A percentile compares a stretch with the other conserved stretches of the same genome.
Conservation (phyloP, 2,329 filamentous ascomycete genomes). For the Colletotrichum paranaense region DNA sequence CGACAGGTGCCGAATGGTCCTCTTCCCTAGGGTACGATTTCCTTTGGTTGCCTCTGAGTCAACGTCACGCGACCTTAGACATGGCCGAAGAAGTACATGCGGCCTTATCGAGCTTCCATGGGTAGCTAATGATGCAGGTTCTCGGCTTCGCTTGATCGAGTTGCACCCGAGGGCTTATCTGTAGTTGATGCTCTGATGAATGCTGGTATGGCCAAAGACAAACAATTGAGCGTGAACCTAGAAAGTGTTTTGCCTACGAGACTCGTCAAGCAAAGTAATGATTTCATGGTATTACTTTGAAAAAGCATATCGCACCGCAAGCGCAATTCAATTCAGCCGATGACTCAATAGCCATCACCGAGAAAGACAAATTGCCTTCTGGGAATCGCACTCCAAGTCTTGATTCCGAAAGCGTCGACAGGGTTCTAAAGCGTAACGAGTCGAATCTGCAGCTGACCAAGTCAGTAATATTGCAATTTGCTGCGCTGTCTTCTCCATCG, state of each 20-base stretch:
- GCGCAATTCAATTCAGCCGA: background rate
- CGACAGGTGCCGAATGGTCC: background rate
- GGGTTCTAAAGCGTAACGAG: slow-evolving; percentile 2
- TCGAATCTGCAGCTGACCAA: slow-evolving; percentile 1
- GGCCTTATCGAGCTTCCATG: background rate
- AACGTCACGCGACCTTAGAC: slow-evolving; percentile 7
- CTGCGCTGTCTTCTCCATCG: slow-evolving; percentile 24
- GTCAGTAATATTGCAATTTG: slow-evolving; percentile 8
- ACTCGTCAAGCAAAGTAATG: too few species aligned
- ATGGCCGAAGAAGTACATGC: background rate
- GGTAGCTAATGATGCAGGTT: background rate
- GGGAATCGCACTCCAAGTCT: background rate
- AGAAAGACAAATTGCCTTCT: background rate
- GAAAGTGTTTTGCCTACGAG: background rate
- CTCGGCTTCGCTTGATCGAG: background rate
- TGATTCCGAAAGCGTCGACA: slow-evolving; percentile 9
- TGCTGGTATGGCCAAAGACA: background rate
- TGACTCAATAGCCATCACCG: slow-evolving; percentile 19
- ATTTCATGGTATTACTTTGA: background rate
- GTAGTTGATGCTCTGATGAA: too few species aligned
- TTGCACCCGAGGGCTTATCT: background rate
- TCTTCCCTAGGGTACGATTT: background rate
- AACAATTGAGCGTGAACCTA: background rate
- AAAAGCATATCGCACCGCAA: background rate
- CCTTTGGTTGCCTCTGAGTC: background rate